Conservation (phyloP, 2,329 filamentous ascomycete genomes). For the Ascochyta clinopodiicola region DNA sequence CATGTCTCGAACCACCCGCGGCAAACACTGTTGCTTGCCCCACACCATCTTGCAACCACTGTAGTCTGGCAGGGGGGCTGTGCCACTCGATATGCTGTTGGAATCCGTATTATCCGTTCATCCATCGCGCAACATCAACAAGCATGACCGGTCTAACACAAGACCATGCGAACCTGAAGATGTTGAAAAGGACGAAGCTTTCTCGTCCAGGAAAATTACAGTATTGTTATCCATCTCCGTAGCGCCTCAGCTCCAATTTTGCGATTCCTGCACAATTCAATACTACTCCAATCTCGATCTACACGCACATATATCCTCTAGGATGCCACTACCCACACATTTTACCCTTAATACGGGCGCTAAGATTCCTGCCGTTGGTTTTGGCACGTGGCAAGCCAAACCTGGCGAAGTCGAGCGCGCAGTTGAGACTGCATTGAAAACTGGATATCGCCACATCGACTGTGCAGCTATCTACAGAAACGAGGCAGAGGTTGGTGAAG, state of each 20-base stretch:
- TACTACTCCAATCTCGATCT: too few relatives aligned
- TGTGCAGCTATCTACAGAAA: conserved; percentile 79
- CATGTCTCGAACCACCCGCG: background rate
- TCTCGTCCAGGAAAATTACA: too few relatives aligned
- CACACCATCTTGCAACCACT: background rate
- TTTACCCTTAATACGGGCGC: conserved; percentile 69
- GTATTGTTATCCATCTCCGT: background rate
- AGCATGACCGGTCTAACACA: too few relatives aligned
- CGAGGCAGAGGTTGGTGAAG: conserved; percentile 73
- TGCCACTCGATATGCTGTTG: too few relatives aligned
- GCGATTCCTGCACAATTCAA: too few relatives aligned
- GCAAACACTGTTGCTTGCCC: background rate
- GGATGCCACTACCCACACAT: conserved; percentile 37
- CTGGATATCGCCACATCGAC: conserved; percentile 76
- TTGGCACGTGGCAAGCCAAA: conserved; percentile 78
- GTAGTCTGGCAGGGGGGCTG: too few relatives aligned
- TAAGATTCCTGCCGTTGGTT: conserved; percentile 76
- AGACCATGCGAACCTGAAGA: too few relatives aligned
- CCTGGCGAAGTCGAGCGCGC: conserved; percentile 66
- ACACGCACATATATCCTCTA: background rate
- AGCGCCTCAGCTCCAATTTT: background rate
- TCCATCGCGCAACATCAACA: too few relatives aligned
- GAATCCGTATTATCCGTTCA: too few relatives aligned
- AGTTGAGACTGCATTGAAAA: conserved; percentile 69
- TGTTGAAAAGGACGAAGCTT: too few relatives aligned